Conservation (phyloP, 1,284 basidiomycete species). For the Cutaneotrichosporon curvatum region DNA sequence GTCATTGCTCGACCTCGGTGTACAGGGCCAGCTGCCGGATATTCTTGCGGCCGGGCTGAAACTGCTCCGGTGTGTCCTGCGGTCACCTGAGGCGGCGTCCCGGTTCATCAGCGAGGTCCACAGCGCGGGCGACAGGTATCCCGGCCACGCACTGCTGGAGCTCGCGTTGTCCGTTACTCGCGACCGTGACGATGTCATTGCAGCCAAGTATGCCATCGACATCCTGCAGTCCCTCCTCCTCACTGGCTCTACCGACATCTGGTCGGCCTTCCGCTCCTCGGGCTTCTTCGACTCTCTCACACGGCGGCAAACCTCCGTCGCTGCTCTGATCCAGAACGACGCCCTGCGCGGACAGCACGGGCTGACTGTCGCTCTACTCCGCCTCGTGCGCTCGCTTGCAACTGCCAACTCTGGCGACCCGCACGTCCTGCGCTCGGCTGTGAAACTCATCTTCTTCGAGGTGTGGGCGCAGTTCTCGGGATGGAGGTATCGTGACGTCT, state of each 20-base stretch:
- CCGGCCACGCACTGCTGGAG: slow-evolving; percentile 23
- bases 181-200: slow-evolving; percentile 11
- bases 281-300: slow-evolving; percentile 34
- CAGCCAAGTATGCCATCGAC: slow-evolving; percentile 25
- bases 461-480: slow-evolving; percentile 34
- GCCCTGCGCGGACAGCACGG: slow-evolving; percentile 27
- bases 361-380: slow-evolving; percentile 28
- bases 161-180: slow-evolving; percentile 22
- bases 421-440: slow-evolving; percentile 26
- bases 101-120: slow-evolving; percentile 1
- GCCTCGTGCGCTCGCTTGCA: slow-evolving; percentile 29
- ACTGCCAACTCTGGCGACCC: slow-evolving; percentile 17
- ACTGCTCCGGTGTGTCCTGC: slow-evolving; percentile 25
- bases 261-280: slow-evolving; percentile 29
- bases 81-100: slow-evolving; percentile 14
- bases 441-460: slow-evolving; percentile 30
- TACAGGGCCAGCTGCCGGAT: slow-evolving; percentile 18
- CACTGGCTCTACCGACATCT: slow-evolving; percentile 22
- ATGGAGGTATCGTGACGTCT: slow-evolving; percentile 34
- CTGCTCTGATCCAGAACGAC: slow-evolving; percentile 27
- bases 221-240: slow-evolving; percentile 29
- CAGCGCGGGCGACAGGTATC: slow-evolving; percentile 4
- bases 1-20: slow-evolving; percentile 28
- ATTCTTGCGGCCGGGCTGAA: slow-evolving; percentile 27
- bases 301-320: slow-evolving; percentile 24